Evolutionary conservation across 306 rosid genomes (phyloP), one percentile per base, ranked within the genome.

Genomic region (Delonix regia): DNA sequence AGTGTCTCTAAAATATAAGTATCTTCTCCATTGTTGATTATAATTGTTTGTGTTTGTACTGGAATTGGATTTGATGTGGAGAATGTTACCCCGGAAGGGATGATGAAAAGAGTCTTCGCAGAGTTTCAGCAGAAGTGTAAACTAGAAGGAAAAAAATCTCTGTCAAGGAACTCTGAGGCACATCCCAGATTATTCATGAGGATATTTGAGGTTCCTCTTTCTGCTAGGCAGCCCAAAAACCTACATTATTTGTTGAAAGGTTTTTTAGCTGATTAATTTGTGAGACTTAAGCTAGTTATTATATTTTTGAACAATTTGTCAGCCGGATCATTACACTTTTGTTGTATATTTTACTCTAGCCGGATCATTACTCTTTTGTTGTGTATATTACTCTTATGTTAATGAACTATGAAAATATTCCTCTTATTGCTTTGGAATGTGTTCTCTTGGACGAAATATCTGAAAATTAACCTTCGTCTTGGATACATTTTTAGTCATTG

Each of bases 251-350:
- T 47, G 10, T 53, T 63, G 47, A 67, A 53, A 21, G 41, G 19
- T 82, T 13, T 72, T 63, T 63, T 15, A 6, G 47, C 27, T 55
- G 47, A 77, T 56, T 82, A 77, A 71, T 77, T 52, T 71, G 71
- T 67, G 61, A 59, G 71, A 68, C 9, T 9, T 55, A 66, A 48
- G 57, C 12, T 56, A 64, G 34, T 25, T 1, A 25, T 25, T 71
- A 53, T 55, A 45, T n/a, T 77, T 15, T 11, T 15, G 56, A 69
- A 10, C 39, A 34, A 60, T 71, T 21, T 24, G 39, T 15, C 24
- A 25, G 55, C 39, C 0, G 6, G 65, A 72, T 59, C 19, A 5
- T 41, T 51, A 9, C 72, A 59, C 53, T 70, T 79, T 71, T 53
- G 73, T 78, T 33, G 13, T 71, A 78, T 60, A 12, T 52, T 61